These are phyloP conservation scores for Lycium ferocissimum DNA, from an alignment of 257 asterid genomes.

Conservation along the genomic window DNA sequence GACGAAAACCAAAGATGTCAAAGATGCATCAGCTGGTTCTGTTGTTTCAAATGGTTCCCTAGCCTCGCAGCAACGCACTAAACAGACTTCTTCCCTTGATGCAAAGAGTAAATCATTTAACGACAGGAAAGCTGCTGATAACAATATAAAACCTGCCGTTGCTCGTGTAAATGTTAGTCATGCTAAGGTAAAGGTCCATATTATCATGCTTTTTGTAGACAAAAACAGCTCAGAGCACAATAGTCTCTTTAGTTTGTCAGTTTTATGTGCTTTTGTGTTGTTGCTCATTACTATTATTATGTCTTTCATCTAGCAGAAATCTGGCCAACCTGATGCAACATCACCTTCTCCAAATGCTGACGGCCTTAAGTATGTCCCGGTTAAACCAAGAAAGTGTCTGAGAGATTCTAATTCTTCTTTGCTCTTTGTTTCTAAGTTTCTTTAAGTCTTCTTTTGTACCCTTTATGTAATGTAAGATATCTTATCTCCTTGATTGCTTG, in stretches of 20 bases:
- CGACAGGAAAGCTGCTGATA: slow-evolving; percentile 36
- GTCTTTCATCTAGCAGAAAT: slow-evolving; percentile 37
- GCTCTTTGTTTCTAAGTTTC: not conserved
- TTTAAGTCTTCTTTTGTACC: not conserved
- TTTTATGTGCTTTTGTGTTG: slow-evolving; percentile 8
- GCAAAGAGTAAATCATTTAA: slow-evolving; percentile 45
- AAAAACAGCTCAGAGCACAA: not conserved
- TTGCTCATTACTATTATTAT: not conserved
- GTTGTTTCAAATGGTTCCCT: slow-evolving; percentile 42
- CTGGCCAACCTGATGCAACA: slow-evolving; percentile 35
- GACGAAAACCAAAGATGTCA: slow-evolving; percentile 41
- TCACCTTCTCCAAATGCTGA: slow-evolving; percentile 42
- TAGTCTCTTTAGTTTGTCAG: not conserved
- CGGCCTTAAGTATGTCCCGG: slow-evolving; percentile 39
- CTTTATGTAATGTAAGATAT: not conserved
- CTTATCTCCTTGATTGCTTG: slow-evolving; percentile 3
- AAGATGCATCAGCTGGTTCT: slow-evolving; percentile 29
- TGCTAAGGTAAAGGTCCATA: slow-evolving; percentile 39
- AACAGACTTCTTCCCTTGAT: slow-evolving; percentile 30
- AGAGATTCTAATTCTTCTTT: not conserved
- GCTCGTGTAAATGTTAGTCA: slow-evolving; percentile 30
- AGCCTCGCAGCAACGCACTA: slow-evolving; percentile 32
- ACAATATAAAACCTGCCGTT: slow-evolving; percentile 28
- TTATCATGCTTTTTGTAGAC: not conserved
- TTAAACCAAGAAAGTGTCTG: not conserved